phyloP scores from a whole-genome alignment of 352 stramenopile genomes.

The Saprolegnia diclina region DNA sequence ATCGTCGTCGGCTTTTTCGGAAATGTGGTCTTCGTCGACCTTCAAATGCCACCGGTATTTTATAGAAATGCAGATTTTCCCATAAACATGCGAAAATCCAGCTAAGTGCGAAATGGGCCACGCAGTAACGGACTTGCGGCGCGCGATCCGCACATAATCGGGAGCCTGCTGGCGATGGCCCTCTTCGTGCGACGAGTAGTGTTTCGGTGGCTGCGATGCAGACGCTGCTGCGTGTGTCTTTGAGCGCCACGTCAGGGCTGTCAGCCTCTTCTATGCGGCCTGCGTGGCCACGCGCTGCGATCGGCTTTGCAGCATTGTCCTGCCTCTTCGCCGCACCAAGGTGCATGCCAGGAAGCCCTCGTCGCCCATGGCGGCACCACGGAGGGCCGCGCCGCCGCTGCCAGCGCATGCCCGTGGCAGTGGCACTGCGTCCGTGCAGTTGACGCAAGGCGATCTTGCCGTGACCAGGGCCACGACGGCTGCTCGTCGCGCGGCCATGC shows the following conservation, averaged over 20 bases:
- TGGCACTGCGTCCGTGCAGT: background rate
- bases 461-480: background rate
- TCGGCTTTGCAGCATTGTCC: too few species aligned
- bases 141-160: background rate
- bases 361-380: background rate
- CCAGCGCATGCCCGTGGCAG: background rate
- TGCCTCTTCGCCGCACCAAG: background rate
- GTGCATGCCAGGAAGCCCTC: background rate
- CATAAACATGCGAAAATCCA: background rate
- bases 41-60: background rate
- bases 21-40: constrained; percentile 1
- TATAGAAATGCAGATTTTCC: constrained; percentile 1
- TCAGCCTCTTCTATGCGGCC: background rate
- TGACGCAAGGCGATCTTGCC: background rate
- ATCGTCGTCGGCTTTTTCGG: background rate
- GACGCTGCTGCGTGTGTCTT: background rate
- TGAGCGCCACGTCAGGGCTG: background rate
- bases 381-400: background rate
- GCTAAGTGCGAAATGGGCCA: background rate
- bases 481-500: background rate
- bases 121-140: background rate
- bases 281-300: too few species aligned
- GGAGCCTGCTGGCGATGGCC: background rate
- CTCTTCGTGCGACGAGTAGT: background rate
- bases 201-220: background rate